A percentile compares a stretch with the other conserved stretches of the same genome.
Evolutionary conservation across 2,329 filamentous ascomycete species (phyloP).

Genomic region (Colletotrichum salicis): DNA sequence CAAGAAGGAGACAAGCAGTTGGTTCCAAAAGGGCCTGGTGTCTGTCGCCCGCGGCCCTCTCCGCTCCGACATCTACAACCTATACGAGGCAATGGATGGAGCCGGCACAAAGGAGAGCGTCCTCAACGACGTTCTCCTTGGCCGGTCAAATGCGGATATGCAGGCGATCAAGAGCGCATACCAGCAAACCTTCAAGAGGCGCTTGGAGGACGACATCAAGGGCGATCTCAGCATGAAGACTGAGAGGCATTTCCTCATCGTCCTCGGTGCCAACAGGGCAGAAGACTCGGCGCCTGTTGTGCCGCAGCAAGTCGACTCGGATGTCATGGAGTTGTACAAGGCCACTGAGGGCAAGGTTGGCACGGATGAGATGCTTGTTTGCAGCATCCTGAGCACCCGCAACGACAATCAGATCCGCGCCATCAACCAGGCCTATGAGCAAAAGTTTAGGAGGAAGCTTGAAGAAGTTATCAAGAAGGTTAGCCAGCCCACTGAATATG

Average conservation of each 20-base stretch:
- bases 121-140: slow-evolving; percentile 86
- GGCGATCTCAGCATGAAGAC: slow-evolving; percentile 88
- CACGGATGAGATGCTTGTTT: slow-evolving; percentile 81
- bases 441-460: slow-evolving; percentile 76
- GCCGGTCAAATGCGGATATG: slow-evolving; percentile 87
- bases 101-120: slow-evolving; percentile 86
- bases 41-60: slow-evolving; percentile 83
- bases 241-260: slow-evolving; percentile 84
- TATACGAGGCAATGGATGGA: slow-evolving; percentile 79
- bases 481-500: slow-evolving; percentile 39
- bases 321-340: slow-evolving; percentile 80
- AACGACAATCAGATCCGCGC: slow-evolving; percentile 88
- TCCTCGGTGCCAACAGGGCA: slow-evolving; percentile 77
- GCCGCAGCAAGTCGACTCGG: slow-evolving; percentile 77
- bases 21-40: slow-evolving; percentile 79
- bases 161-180: slow-evolving; percentile 86
- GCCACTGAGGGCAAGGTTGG: slow-evolving; percentile 79
- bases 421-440: slow-evolving; percentile 79
- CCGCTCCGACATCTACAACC: slow-evolving; percentile 76
- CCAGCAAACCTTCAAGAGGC: slow-evolving; percentile 70
- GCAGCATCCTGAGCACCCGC: slow-evolving; percentile 78
- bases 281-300: slow-evolving; percentile 82
- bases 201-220: slow-evolving; percentile 78
- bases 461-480: slow-evolving; percentile 79
- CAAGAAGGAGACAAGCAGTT: slow-evolving; percentile 78